Evolutionary conservation across 495 filamentous ascomycete species (phyloP).

Genomic region (Hyaloscypha finlandica): DNA sequence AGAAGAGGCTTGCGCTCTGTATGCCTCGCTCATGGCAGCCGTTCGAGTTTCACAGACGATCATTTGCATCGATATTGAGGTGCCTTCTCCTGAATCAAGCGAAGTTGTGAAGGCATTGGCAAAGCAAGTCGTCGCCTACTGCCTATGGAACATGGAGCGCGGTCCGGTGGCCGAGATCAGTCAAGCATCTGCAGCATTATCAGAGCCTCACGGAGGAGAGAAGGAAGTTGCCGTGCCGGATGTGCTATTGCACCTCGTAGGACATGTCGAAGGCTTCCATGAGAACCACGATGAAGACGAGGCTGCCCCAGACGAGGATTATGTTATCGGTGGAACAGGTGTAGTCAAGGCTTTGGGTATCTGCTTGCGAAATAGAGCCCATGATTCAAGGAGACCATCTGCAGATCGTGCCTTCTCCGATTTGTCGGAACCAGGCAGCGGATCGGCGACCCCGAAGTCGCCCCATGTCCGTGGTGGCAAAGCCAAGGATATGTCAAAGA

Average conservation of each 20-base stretch:
- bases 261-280: constrained; percentile 56
- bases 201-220: constrained; percentile 35
- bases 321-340: constrained; percentile 93
- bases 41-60: constrained; percentile 81
- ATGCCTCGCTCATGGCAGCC: constrained; percentile 87
- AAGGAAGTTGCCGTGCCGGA: constrained; percentile 52
- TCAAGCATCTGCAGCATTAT: constrained; percentile 33
- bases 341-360: constrained; percentile 93
- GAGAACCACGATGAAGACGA: constrained; percentile 65
- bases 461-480: constrained; percentile 49
- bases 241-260: constrained; percentile 56
- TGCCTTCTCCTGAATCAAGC: constrained; percentile 73
- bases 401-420: constrained; percentile 36
- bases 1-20: constrained; percentile 92
- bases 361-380: constrained; percentile 75
- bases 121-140: constrained; percentile 91
- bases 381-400: constrained; percentile 52
- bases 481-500: constrained; percentile 92
- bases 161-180: constrained; percentile 46
- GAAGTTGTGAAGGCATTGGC: constrained; percentile 92
- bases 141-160: constrained; percentile 86
- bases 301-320: constrained; percentile 84
- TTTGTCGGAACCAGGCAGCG: constrained; percentile 19
- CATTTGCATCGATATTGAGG: constrained; percentile 89
- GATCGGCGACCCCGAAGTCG: constrained; percentile 29